These are phyloP conservation scores for Acacia crassicarpa DNA, from an alignment of 306 rosid species.

Conservation along the genomic window DNA sequence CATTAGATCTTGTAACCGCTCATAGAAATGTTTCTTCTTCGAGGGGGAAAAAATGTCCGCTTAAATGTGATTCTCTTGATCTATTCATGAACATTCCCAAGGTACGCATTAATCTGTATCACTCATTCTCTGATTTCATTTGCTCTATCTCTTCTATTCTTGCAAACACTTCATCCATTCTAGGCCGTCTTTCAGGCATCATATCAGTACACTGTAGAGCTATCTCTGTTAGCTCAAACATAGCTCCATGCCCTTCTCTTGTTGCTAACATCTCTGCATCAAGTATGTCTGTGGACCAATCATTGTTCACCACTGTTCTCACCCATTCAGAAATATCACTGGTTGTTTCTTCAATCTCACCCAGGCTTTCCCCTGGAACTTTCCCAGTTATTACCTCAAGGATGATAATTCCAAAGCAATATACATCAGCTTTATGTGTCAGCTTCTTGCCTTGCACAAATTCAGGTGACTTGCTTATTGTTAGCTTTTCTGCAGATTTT, in stretches of 20 bases:
- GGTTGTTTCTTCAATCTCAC: slow-evolving; percentile 34
- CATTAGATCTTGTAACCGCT: neutral
- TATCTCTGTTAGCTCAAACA: slow-evolving; percentile 64
- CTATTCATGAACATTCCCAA: slow-evolving; percentile 1
- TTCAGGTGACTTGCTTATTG: slow-evolving; percentile 62
- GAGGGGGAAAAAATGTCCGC: neutral
- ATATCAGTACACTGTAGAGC: slow-evolving; percentile 67
- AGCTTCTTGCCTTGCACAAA: slow-evolving; percentile 57
- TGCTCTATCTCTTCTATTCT: slow-evolving; percentile 59
- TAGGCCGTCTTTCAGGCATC: slow-evolving; percentile 56
- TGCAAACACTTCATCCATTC: slow-evolving; percentile 50
- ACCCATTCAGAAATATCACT: slow-evolving; percentile 76
- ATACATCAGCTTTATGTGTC: slow-evolving; percentile 59
- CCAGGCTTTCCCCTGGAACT: slow-evolving; percentile 56
- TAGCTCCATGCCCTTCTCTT: slow-evolving; percentile 63
- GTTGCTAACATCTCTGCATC: slow-evolving; percentile 58
- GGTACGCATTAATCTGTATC: slow-evolving; percentile 20
- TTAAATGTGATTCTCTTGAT: slow-evolving; percentile 6
- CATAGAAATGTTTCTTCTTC: neutral
- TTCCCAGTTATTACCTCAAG: slow-evolving; percentile 73
- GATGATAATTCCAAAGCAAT: slow-evolving; percentile 68
- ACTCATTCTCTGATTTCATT: slow-evolving; percentile 36
- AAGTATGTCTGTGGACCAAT: slow-evolving; percentile 76
- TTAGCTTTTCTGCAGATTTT: slow-evolving; percentile 37
- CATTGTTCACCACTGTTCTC: slow-evolving; percentile 61